Conservation (phyloP, 768 basidiomycete genomes). For the Naganishia vaughanmartiniae region DNA sequence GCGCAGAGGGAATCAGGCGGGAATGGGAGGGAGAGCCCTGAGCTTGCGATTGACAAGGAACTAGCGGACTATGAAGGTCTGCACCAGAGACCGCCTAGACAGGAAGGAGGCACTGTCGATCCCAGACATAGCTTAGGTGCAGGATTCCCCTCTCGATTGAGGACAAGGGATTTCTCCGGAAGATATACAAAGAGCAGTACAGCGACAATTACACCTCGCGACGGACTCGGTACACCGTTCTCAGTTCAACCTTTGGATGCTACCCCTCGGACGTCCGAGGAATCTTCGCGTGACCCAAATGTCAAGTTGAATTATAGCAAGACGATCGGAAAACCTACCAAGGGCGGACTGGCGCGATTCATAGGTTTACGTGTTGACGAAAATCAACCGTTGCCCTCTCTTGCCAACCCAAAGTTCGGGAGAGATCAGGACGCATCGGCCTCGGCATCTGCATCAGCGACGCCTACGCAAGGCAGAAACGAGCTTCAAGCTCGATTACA, state of each 20-base stretch:
- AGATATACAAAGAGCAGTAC: conserved; percentile 18
- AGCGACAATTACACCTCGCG: conserved; percentile 1
- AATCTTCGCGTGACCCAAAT: conserved; percentile 52
- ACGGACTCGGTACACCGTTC: conserved; percentile 17
- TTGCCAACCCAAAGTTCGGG: conserved; percentile 3
- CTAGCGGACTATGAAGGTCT: conserved; percentile 10
- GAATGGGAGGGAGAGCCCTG: conserved; percentile 3
- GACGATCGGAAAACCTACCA: conserved; percentile 63
- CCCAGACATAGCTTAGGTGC: too few species aligned
- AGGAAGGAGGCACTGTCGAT: neutral
- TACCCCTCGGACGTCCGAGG: conserved; percentile 20
- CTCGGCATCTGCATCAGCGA: conserved; percentile 1
- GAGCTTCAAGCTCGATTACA: neutral
- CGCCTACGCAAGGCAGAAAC: conserved; percentile 2
- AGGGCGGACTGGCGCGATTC: neutral
- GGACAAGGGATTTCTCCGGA: neutral
- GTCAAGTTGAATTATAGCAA: conserved; percentile 71
- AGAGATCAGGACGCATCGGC: neutral
- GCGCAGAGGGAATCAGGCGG: neutral
- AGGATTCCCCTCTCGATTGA: neutral
- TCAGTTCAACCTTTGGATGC: neutral
- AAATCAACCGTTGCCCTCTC: conserved; percentile 11
- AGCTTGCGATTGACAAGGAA: conserved; percentile 13
- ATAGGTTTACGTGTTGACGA: conserved; percentile 4
- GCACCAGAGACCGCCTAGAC: neutral